These are phyloP conservation scores for Taiozyma onychis DNA, from an alignment of 1,139 yeast genomes.

Conservation along the genomic window DNA sequence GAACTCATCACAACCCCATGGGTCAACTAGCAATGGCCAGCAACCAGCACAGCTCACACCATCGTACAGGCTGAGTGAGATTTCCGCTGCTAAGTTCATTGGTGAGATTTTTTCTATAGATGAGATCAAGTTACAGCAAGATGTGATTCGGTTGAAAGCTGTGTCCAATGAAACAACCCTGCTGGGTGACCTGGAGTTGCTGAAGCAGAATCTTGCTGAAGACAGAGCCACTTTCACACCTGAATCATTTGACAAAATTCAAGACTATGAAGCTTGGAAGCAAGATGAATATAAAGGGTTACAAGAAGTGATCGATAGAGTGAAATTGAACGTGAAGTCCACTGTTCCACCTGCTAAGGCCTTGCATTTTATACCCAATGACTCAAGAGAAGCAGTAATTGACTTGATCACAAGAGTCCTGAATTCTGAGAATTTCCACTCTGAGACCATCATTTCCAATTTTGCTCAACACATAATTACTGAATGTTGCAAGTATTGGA, in stretches of 20 bases:
- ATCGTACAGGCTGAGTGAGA: slow-evolving; percentile 43
- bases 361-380: slow-evolving; percentile 34
- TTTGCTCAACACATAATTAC: slow-evolving; percentile 38
- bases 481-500: slow-evolving; percentile 54
- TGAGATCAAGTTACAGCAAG: slow-evolving; percentile 41
- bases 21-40: too few species aligned
- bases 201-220: slow-evolving; percentile 28
- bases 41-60: slow-evolving; percentile 28
- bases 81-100: slow-evolving; percentile 39
- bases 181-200: slow-evolving; percentile 40
- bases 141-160: slow-evolving; percentile 38
- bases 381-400: slow-evolving; percentile 32
- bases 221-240: slow-evolving; percentile 36
- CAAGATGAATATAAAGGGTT: slow-evolving; percentile 36
- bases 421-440: slow-evolving; percentile 24
- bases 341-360: not conserved
- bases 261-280: slow-evolving; percentile 51
- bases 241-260: slow-evolving; percentile 36
- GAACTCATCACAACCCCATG: slow-evolving; percentile 12
- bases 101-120: slow-evolving; percentile 38
- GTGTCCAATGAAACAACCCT: slow-evolving; percentile 39
- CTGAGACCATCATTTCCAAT: slow-evolving; percentile 27
- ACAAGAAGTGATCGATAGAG: slow-evolving; percentile 33
- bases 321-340: slow-evolving; percentile 18
- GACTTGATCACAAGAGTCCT: slow-evolving; percentile 29